These are phyloP conservation scores for Annona cherimola DNA, from an alignment of 164 flowering plant species.

Conservation along the genomic window DNA sequence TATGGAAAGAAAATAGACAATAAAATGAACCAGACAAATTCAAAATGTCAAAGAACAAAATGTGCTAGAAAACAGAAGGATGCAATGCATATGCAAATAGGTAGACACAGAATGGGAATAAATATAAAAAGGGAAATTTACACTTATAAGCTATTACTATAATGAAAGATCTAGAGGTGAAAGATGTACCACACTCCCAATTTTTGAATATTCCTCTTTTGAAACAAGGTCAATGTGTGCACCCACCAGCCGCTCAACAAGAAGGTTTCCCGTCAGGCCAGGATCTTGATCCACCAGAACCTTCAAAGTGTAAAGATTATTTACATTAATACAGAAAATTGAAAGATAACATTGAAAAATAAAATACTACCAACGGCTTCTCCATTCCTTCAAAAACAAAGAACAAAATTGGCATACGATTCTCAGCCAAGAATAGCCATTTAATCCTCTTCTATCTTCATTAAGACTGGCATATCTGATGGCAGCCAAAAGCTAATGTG, in stretches of 20 bases:
- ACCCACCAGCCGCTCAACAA: conserved; percentile 90
- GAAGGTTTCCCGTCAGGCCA: conserved; percentile 86
- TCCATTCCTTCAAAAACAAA: no score
- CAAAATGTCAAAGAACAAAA: no score
- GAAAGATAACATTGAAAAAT: no score
- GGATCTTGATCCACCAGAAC: conserved; percentile 79
- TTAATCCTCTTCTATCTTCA: no score
- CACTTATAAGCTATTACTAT: background rate
- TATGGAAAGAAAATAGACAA: background rate
- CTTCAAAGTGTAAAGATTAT: conserved; percentile 32
- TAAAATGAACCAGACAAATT: background rate
- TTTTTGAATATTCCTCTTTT: conserved; percentile 82
- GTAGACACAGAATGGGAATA: background rate
- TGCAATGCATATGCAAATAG: background rate
- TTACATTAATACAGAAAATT: background rate
- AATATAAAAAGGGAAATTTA: background rate
- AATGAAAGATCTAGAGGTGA: background rate
- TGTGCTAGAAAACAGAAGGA: background rate
- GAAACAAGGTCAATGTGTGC: conserved; percentile 89
- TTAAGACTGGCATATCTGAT: no score
- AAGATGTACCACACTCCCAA: conserved; percentile 69
- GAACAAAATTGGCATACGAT: background rate
- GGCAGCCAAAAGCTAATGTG: no score
- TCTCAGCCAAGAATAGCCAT: background rate
- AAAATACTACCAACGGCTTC: no score